Conservation (phyloP, 305 asterid species). For the Rubia tinctorum region DNA sequence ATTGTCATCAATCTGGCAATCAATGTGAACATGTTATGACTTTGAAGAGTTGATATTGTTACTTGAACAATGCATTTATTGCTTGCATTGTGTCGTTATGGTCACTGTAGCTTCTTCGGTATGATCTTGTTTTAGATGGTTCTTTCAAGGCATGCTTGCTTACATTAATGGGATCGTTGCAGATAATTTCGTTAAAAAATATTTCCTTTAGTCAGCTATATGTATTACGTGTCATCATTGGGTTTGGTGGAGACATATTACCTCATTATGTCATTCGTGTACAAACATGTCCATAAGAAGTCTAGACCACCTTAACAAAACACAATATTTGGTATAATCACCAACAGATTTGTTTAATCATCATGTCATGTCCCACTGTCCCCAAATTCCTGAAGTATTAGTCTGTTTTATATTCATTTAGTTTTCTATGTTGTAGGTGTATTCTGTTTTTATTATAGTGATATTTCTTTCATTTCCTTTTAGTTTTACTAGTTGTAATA, state of each 20-base stretch:
- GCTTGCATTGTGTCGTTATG: neutral
- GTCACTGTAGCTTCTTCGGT: neutral
- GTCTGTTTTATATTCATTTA: neutral
- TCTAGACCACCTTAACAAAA: neutral
- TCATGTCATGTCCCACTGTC: neutral
- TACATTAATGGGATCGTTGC: neutral
- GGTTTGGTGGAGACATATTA: neutral
- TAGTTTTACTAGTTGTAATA: neutral
- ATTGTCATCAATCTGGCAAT: neutral
- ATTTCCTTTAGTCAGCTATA: neutral
- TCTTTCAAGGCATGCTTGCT: neutral
- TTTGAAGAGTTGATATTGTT: neutral
- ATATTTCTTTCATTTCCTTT: neutral
- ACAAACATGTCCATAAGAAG: neutral
- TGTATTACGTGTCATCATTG: too few species aligned
- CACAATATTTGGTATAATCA: neutral
- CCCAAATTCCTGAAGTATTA: neutral
- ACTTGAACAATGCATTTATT: neutral
- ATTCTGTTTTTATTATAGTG: neutral
- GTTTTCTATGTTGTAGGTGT: neutral
- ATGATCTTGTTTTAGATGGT: neutral
- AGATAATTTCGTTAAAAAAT: neutral
- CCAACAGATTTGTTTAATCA: neutral
- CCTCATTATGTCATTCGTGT: neutral
- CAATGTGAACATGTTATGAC: neutral